These are phyloP conservation scores for Phytophthora tentaculata DNA, from an alignment of 352 stramenopile species.

Conservation along the genomic window DNA sequence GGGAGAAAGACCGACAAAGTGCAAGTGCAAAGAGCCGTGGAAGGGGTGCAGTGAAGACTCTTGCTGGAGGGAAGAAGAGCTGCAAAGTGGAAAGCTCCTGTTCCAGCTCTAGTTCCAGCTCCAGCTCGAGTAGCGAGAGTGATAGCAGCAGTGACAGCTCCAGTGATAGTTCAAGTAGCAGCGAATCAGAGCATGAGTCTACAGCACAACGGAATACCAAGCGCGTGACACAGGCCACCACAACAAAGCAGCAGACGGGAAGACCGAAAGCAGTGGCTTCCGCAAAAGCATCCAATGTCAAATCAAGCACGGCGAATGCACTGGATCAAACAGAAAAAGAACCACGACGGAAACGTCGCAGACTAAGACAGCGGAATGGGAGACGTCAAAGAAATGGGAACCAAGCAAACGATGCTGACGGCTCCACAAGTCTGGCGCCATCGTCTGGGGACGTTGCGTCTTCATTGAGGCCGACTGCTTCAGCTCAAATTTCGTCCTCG, in stretches of 20 bases:
- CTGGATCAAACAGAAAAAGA: slow-evolving; percentile 15
- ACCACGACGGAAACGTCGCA: slow-evolving; percentile 29
- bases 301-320: slow-evolving; percentile 20
- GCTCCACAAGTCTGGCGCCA: background rate
- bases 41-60: background rate
- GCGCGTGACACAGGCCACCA: background rate
- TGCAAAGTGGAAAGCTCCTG: slow-evolving; percentile 21
- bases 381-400: slow-evolving; percentile 16
- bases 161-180: slow-evolving; percentile 16
- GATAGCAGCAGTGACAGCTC: slow-evolving; percentile 21
- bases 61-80: slow-evolving; percentile 7
- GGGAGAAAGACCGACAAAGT: slow-evolving; percentile 1
- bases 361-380: slow-evolving; percentile 35
- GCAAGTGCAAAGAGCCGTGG: background rate
- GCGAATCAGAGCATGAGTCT: slow-evolving; percentile 19
- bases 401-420: slow-evolving; percentile 7
- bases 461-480: background rate
- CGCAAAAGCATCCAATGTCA: slow-evolving; percentile 7
- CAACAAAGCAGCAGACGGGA: background rate
- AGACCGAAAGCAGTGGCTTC: background rate
- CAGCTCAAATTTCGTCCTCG: slow-evolving; percentile 5
- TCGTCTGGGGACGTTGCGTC: slow-evolving; percentile 1
- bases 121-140: slow-evolving; percentile 17
- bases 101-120: slow-evolving; percentile 19
- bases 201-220: slow-evolving; percentile 19